Evolutionary conservation across 768 basidiomycete species (phyloP).

Genomic region (Auricularia sp.): DNA sequence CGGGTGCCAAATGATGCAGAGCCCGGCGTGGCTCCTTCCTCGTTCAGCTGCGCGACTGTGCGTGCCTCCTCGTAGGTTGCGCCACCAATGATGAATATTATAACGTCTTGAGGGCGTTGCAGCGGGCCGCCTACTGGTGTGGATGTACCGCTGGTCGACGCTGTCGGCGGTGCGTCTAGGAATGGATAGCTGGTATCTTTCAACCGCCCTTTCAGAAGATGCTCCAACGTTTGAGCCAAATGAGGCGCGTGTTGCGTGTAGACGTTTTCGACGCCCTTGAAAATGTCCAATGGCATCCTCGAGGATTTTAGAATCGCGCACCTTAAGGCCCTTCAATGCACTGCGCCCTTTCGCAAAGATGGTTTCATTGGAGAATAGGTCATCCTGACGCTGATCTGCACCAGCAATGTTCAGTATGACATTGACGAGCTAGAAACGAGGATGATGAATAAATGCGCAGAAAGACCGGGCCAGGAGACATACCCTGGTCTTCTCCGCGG

Average conservation of each 20-base stretch:
- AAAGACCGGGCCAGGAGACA: neutral
- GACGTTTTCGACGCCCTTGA: conserved; percentile 93
- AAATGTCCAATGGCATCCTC: conserved; percentile 8
- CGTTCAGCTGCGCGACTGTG: conserved; percentile 75
- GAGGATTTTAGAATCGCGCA: conserved; percentile 19
- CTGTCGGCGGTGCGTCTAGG: conserved; percentile 46
- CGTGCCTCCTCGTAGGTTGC: conserved; percentile 94
- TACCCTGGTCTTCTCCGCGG: conserved; percentile 12
- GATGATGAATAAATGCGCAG: neutral
- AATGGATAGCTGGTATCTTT: conserved; percentile 88
- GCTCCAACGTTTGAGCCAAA: conserved; percentile 83
- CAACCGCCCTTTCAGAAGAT: conserved; percentile 75
- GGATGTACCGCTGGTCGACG: conserved; percentile 47
- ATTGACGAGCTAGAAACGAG: conserved; percentile 40
- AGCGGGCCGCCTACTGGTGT: conserved; percentile 43
- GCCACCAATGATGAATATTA: conserved; percentile 94
- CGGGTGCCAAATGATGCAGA: conserved; percentile 57
- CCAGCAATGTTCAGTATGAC: conserved; percentile 85
- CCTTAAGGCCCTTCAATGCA: conserved; percentile 91
- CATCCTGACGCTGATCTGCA: conserved; percentile 93
- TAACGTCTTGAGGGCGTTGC: conserved; percentile 84
- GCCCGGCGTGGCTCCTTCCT: conserved; percentile 46
- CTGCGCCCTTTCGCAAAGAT: conserved; percentile 89
- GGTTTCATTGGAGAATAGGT: conserved; percentile 92
- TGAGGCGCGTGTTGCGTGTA: conserved; percentile 97